Evolutionary conservation across 306 rosid species (phyloP).

Genomic region (Alnus glutinosa): DNA sequence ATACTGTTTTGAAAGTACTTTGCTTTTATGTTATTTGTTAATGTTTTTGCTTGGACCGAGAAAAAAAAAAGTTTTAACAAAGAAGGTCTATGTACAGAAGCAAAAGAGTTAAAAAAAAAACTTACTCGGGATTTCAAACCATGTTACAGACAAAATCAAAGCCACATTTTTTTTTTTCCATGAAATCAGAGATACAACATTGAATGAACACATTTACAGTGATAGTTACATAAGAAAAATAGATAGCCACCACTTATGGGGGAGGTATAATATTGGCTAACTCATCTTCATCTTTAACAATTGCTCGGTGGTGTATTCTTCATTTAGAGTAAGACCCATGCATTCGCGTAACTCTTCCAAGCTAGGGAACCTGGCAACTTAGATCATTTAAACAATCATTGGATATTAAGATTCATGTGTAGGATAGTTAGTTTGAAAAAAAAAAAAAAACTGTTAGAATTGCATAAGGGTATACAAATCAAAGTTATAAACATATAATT

Average conservation of each 20-base stretch:
- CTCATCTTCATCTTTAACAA: conserved; percentile 71
- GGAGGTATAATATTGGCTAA: conserved; percentile 79
- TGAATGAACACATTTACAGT: background rate
- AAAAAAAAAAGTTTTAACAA: no score
- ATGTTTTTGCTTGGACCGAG: no score
- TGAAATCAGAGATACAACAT: background rate
- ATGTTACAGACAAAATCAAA: background rate
- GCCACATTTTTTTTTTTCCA: background rate
- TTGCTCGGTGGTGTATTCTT: conserved; percentile 63
- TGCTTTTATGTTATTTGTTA: no score
- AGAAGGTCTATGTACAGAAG: no score
- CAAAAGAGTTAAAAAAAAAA: no score
- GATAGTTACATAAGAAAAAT: background rate
- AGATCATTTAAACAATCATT: conserved; percentile 60
- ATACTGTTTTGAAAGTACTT: no score
- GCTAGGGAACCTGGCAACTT: conserved; percentile 55
- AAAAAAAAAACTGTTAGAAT: no score
- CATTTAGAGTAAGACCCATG: conserved; percentile 80
- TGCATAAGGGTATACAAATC: no score
- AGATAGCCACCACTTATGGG: conserved; percentile 67
- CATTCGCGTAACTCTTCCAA: conserved; percentile 73
- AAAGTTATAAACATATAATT: no score
- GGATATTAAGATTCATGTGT: background rate
- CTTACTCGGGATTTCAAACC: background rate
- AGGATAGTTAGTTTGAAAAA: no score